Evolutionary conservation across 768 basidiomycete species (phyloP), one percentile per base, ranked within the genome.

Genomic region (Porpolomopsis calyptriformis): DNA sequence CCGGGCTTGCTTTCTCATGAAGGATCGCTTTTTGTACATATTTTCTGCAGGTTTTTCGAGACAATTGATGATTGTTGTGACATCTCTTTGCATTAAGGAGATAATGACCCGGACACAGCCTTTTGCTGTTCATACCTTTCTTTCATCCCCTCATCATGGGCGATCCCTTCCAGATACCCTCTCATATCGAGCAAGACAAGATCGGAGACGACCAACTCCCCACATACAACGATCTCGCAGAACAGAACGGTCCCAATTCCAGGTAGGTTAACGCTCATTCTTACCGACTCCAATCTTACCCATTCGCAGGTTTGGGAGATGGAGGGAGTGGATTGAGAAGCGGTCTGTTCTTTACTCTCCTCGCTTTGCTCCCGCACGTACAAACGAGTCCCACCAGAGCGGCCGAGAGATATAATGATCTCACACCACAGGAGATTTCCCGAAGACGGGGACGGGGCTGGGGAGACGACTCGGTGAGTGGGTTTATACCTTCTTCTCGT

Each of bases 271-370:
- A 18, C 18, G 19, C 12, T 46, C 22, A 20, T n/a, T 19, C 41
- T 22, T 40, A 46, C 31, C 24, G 29, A 46, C 25, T 22, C 34
- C 41, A 47, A 53, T 29, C 49, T 49, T 40, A 37, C 41, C 26
- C 47, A 16, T 29, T 36, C 16, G 7, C 54, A 90, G 87, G 56
- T 90, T 90, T 55, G 87, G 87, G 16, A 70, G 87, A 48, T 91
- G 87, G 87, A 76, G 73, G 57, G 77, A 79, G 4, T 91, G 87
- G 87, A 84, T 91, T 46, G 87, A 91, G 67, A 91, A 90, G 62
- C 74, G 87, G 86, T 82, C 52, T 40, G 64, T 51, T 27, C n/a
- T 40, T 34, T 45, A 34, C 49, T 24, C 24, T n/a, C 27, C n/a
- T 42, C 39, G 19, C 31, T 43, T 26, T 23, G 48, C 31, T 46